These are phyloP conservation scores for Ailanthus altissimus DNA, from an alignment of 345 rosid genomes.

Conservation along the genomic window DNA sequence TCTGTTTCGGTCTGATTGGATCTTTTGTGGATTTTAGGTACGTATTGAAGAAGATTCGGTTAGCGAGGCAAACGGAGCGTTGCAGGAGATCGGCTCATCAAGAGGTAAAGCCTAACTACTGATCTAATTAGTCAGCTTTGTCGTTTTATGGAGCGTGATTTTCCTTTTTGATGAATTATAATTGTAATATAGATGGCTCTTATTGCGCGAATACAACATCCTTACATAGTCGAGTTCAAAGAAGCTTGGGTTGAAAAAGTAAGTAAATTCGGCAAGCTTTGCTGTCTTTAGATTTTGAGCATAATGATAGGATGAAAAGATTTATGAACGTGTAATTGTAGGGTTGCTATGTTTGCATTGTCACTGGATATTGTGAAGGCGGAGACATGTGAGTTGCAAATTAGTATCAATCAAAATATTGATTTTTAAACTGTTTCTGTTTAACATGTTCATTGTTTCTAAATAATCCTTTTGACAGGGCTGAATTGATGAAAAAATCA, in stretches of 20 bases:
- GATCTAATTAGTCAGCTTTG: neutral
- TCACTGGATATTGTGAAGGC: constrained; percentile 98
- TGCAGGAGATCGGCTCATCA: constrained; percentile 98
- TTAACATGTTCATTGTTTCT: constrained; percentile 1
- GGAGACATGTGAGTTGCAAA: constrained; percentile 90
- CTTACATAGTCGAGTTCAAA: constrained; percentile 91
- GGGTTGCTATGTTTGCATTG: constrained; percentile 99
- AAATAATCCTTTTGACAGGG: constrained; percentile 49
- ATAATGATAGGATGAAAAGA: neutral
- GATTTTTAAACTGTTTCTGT: constrained; percentile 12
- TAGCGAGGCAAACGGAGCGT: constrained; percentile 94
- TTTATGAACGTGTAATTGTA: constrained; percentile 35
- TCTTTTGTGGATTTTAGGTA: constrained; percentile 52
- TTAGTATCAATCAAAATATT: neutral
- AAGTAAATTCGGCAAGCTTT: constrained; percentile 21
- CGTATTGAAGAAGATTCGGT: constrained; percentile 97
- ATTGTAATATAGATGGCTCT: constrained; percentile 72
- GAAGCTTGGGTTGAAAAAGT: constrained; percentile 99
- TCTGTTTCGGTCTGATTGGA: neutral
- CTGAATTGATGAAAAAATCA: constrained; percentile 90
- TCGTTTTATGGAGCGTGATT: neutral
- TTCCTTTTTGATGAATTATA: constrained; percentile 16
- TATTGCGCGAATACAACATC: constrained; percentile 88
- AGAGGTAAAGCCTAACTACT: constrained; percentile 51
- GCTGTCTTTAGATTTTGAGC: constrained; percentile 5